These are phyloP conservation scores for Epicoccum nigrum DNA, from an alignment of 2,329 filamentous ascomycete genomes.

Conservation along the genomic window DNA sequence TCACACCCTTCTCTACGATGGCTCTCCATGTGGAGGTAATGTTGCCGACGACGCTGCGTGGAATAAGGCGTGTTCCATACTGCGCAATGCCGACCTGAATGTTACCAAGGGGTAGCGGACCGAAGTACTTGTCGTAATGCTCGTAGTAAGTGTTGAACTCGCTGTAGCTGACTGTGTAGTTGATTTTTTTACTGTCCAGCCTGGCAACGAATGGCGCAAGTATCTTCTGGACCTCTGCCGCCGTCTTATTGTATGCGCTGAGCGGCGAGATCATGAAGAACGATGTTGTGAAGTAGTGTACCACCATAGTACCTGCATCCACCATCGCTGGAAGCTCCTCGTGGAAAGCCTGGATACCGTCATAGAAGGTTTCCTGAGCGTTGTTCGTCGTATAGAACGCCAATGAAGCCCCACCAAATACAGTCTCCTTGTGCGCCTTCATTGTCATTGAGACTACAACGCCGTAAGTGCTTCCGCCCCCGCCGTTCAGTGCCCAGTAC, in stretches of 20 bases:
- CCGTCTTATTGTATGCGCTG: conserved; percentile 28
- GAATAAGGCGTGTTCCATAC: conserved; percentile 26
- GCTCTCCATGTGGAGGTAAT: conserved; percentile 24
- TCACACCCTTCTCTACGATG: conserved; percentile 24
- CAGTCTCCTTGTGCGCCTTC: conserved; percentile 26
- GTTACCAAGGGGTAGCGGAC: conserved; percentile 27
- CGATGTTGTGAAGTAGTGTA: conserved; percentile 22
- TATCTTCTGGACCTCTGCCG: conserved; percentile 20
- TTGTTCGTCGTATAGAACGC: conserved; percentile 21
- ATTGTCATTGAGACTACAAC: conserved; percentile 31
- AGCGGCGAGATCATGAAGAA: conserved; percentile 29
- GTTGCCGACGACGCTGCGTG: conserved; percentile 19
- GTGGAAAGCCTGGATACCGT: conserved; percentile 27
- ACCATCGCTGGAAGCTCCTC: conserved; percentile 28
- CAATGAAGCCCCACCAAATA: conserved; percentile 24
- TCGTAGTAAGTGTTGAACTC: conserved; percentile 28
- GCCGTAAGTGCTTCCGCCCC: conserved; percentile 36
- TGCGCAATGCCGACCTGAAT: conserved; percentile 30
- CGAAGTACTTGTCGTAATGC: conserved; percentile 32
- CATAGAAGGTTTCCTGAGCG: conserved; percentile 21
- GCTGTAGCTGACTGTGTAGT: conserved; percentile 19
- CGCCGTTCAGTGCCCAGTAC: conserved; percentile 38
- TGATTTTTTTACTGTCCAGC: conserved; percentile 20
- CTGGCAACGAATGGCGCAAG: conserved; percentile 25
- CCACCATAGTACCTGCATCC: conserved; percentile 25